Percentiles rank a stretch among this genome's conserved stretches.
Evolutionary conservation across 345 rosid species (phyloP).

Genomic region (Capsella bursapastoris): DNA sequence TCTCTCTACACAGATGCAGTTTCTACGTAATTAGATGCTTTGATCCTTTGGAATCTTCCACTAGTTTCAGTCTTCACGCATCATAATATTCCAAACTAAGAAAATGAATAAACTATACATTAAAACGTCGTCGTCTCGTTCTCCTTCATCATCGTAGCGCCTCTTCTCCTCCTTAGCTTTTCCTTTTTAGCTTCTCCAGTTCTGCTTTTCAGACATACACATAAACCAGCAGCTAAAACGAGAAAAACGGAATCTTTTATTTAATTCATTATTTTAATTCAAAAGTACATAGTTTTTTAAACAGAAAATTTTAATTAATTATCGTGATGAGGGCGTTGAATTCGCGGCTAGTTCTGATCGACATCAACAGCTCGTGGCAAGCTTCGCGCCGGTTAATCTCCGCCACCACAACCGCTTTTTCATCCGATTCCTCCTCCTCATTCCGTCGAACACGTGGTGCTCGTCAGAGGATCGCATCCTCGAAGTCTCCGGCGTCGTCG

Average conservation of each 20-base stretch:
- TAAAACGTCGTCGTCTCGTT: conserved; percentile 34
- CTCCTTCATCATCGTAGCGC: conserved; percentile 4
- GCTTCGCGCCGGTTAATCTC: conserved; percentile 55
- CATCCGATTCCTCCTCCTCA: conserved; percentile 59
- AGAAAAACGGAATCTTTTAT: conserved; percentile 15
- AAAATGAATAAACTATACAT: not conserved
- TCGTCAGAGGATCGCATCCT: conserved; percentile 52
- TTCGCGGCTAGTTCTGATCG: conserved; percentile 67
- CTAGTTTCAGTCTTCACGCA: conserved; percentile 40
- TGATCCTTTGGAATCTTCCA: conserved; percentile 81
- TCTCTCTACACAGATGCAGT: conserved; percentile 33
- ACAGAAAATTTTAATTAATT: not conserved
- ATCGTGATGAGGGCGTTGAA: conserved; percentile 60
- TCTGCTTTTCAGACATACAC: conserved; percentile 2
- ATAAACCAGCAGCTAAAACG: not conserved
- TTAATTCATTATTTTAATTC: conserved; percentile 9
- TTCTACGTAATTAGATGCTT: conserved; percentile 54
- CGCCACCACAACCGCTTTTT: conserved; percentile 62
- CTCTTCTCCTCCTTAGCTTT: conserved; percentile 28
- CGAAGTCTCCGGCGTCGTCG: conserved; percentile 44
- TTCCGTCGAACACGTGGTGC: conserved; percentile 65
- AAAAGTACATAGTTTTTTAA: not conserved
- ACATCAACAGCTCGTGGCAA: conserved; percentile 71
- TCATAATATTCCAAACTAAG: conserved; percentile 13
- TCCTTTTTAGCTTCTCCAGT: conserved; percentile 25